A percentile compares a stretch with the other conserved stretches of the same genome.
These are phyloP conservation scores for Parsonsia alboflavescens DNA, from an alignment of 257 asterid genomes.

Conservation along the genomic window DNA sequence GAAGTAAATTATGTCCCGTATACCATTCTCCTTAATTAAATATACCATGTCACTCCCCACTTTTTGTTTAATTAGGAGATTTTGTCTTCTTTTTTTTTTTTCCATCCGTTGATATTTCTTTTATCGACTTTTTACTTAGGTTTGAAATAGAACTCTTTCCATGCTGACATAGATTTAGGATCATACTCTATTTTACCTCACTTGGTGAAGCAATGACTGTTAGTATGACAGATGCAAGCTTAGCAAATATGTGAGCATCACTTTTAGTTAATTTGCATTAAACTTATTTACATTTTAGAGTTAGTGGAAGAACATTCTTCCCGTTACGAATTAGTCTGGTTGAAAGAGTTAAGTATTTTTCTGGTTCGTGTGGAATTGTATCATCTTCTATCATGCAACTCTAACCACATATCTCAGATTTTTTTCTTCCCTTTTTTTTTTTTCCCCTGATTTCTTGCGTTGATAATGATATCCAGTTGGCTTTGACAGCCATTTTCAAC, in stretches of 20 bases:
- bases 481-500: slow-evolving; percentile 93
- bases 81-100: neutral
- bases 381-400: neutral
- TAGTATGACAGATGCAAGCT: neutral
- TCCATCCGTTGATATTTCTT: too few relatives aligned
- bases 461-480: slow-evolving; percentile 82
- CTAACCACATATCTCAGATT: neutral
- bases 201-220: neutral
- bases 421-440: neutral
- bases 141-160: neutral
- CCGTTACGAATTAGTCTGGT: neutral
- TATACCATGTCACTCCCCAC: neutral
- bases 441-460: slow-evolving; percentile 55
- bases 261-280: neutral
- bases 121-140: neutral
- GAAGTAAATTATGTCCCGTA: neutral
- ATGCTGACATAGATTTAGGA: neutral
- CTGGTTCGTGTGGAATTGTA: neutral
- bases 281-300: neutral
- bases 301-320: neutral
- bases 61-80: neutral
- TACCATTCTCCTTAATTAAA: neutral
- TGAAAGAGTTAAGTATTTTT: neutral
- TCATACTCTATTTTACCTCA: neutral
- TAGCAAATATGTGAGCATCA: neutral